Conservation (phyloP, 2,329 filamentous ascomycete genomes). For the Amesomyces nigricolor region DNA sequence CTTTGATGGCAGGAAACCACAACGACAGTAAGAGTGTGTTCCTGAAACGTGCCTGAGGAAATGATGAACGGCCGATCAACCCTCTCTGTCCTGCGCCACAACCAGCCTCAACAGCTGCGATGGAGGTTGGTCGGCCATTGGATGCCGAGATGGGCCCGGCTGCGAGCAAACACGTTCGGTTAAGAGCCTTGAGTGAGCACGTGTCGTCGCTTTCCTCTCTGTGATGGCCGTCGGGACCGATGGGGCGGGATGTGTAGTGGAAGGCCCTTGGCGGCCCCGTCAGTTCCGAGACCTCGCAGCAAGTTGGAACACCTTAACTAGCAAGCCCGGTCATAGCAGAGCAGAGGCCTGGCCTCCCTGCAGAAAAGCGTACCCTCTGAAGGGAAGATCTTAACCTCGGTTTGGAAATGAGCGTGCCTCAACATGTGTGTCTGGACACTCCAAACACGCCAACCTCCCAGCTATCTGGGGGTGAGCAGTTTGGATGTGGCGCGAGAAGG, state of each 20-base stretch:
- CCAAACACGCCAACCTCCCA: not conserved
- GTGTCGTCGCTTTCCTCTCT: not conserved
- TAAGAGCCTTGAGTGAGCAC: not conserved
- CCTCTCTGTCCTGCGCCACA: not conserved
- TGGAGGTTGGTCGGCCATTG: not conserved
- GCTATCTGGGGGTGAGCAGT: not conserved
- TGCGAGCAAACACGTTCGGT: not conserved
- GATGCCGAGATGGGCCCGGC: no score
- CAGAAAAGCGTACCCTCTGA: no score
- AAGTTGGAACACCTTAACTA: slow-evolving; percentile 1
- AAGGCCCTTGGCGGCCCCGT: slow-evolving; percentile 4
- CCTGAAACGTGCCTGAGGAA: not conserved
- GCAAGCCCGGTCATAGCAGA: not conserved
- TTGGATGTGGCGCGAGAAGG: not conserved
- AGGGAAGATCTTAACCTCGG: no score
- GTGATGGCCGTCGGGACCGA: slow-evolving; percentile 14
- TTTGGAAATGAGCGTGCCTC: no score
- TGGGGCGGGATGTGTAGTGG: not conserved
- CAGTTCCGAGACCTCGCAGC: slow-evolving; percentile 9
- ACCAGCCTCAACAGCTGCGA: not conserved
- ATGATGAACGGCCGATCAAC: no score
- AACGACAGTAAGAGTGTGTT: slow-evolving; percentile 8
- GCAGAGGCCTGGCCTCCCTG: no score
- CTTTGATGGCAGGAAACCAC: not conserved
- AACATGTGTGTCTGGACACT: no score